Conservation (phyloP, 2,329 filamentous ascomycete species). For the Hypoxylon sp. region DNA sequence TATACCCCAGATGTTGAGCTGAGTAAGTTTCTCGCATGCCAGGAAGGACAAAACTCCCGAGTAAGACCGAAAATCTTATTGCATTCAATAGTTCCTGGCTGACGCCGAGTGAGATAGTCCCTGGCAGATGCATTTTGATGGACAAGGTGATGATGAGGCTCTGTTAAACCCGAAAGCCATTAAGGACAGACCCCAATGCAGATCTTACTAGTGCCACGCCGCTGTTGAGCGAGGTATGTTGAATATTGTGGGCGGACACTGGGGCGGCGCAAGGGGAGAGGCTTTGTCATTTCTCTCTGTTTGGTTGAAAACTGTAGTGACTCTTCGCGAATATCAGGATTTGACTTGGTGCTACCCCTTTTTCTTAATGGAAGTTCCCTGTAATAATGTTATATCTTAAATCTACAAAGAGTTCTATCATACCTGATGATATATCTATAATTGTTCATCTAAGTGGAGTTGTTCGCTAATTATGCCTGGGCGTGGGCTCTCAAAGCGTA, state of each 20-base stretch:
- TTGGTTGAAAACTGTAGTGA: neutral
- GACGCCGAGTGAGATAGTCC: neutral
- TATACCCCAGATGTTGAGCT: constrained; percentile 1
- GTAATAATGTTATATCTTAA: neutral
- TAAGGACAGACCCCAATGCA: neutral
- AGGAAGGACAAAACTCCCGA: neutral
- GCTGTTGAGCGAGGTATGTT: neutral
- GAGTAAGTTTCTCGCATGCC: constrained; percentile 17
- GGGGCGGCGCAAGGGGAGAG: neutral
- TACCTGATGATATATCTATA: neutral
- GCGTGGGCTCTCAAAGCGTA: neutral
- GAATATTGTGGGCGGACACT: neutral
- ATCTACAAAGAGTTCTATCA: neutral
- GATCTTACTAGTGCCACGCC: neutral
- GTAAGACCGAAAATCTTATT: constrained; percentile 1
- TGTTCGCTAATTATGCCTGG: neutral
- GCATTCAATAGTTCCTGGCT: neutral
- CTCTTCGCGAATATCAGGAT: neutral
- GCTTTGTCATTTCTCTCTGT: neutral
- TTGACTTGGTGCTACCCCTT: neutral
- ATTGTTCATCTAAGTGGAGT: neutral
- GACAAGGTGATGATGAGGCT: neutral
- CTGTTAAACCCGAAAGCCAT: neutral
- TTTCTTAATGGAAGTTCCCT: neutral
- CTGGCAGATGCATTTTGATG: neutral